Base-by-base conservation (phyloP, 1,139 yeast genomes). In the Sugiyamaella sp. region DNA sequence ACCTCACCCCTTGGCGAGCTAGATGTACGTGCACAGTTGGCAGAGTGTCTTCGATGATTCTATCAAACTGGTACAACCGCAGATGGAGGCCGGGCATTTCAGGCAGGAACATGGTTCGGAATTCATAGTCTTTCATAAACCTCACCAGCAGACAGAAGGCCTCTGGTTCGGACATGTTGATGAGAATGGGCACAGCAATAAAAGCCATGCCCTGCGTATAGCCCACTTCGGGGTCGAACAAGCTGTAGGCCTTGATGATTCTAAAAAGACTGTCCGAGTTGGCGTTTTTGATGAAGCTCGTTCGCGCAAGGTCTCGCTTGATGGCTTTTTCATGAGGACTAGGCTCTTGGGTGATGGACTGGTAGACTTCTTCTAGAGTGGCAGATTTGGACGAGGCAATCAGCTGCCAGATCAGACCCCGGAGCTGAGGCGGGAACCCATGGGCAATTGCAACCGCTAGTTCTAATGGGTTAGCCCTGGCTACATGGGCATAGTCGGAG, bases 171-270 rank as follows among this genome's bases (percentile, higher is more conserved):
- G 63, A 80, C 82, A 89, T 80, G 63, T 88, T 89, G 74, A 91
- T 78, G 51, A 90, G 76, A 52, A 93, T 72, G 0, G 98, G 98
- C 6, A 89, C 90, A 0, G 89, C 81, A 44, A 93, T 81, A 65
- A 93, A 91, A 1, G 95, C 96, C 97, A 93, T 89, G 4, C 99
- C 98, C 70, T 93, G 98, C 1, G 97, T 93, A 67, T 93, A 93
- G 0, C 99, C 99, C 38, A 93, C 97, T 54, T 90, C 97, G 0
- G 89, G 85, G 66, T 93, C 98, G 68, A 83, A 86, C 50, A 89
- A 73, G 19, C 95, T 84, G 71, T 91, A 93, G 0, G 91, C 91
- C 66, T 87, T 88, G 60, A 93, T 81, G 32, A 93, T 85, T 57
- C 84, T 82, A 67, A 77, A 87, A 39, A 93, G 72, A 46, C 89